Base-by-base conservation (phyloP, 2,329 filamentous ascomycete genomes). In the Verticillium nonalfalfae region DNA sequence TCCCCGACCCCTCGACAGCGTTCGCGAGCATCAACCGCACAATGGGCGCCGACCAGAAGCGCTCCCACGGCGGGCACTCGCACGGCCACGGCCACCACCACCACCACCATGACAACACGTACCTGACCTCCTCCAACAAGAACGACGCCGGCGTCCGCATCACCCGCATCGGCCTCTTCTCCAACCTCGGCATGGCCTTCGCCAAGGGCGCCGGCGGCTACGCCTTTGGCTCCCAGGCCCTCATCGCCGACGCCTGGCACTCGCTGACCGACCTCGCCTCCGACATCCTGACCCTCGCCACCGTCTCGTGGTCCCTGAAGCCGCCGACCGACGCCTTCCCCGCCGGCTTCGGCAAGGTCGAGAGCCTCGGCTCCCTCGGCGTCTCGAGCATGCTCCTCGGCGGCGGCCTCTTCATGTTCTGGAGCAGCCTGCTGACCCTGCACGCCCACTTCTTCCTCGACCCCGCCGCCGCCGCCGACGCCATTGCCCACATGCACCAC, bases 291-390 rank as follows among this genome's bases (percentile, higher is more conserved):
- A 99, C 95, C 1, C 84, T 99, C 21, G 91, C 91, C 15, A 99
- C 95, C 10, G 93, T 99, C 56, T 94, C 93, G 21, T 97, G 91
- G 87, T 96, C 93, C 63, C 78, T 98, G 63, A 92, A 90, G 69
- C 89, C 91, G 6, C 93, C 95, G 0, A 91, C 90, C 11, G 84
- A 90, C 60, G 85, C 85, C 50, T 99, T 97, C 72, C 95, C 95
- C 2, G 86, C 88, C 69, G 95, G 95, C 1, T 99, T 96, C 72
- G 95, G 95, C 72, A 99, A 99, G 79, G 85, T 99, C n/a, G 95
- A 99, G 80, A 97, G 93, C 70, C 78, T 99, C 71, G 95, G 95
- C 21, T 95, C 93, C 26, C 79, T 99, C 62, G 95, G 94, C 15
- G 95, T 99, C 38, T 97, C 93, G 68, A 88, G 93, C 65, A 90